Evolutionary conservation across 2,329 filamentous ascomycete genomes (phyloP), one percentile per base, ranked within the genome.

Genomic region (Aciculosporium take): DNA sequence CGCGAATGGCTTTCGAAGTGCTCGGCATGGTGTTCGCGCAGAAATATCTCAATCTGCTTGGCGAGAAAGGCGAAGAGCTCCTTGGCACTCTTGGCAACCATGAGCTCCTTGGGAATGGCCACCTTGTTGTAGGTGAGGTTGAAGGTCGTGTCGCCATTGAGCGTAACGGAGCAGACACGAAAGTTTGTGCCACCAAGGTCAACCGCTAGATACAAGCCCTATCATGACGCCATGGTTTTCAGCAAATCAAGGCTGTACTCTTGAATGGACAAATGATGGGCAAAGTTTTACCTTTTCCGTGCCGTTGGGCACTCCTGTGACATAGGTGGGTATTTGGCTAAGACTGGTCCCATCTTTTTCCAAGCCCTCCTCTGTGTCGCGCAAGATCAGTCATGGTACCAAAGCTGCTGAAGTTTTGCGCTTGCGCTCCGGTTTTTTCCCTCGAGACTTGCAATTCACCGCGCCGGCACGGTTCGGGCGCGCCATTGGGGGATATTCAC

Each of bases 121-220:
- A 93, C 83, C 66, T 96, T 96, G 64, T 78, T 85, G 67, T 86
- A 93, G 40, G 83, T 93, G 53, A 96, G 76, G 62, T 84, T 85
- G 69, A 95, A 96, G 43, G 87, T 95, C 53, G 82, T 88, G 66
- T 96, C 86, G 56, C 91, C 91, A 58, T 94, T 88, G 46, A 98
- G 72, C 52, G 84, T 76, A 55, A 98, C 83, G 33, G 89, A 95
- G 68, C 91, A 98, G 55, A 98, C 91, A 53, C 91, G 83, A 65
- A 96, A 94, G 67, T 98, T 98, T 49, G 91, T 98, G 53, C 91
- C 91, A 47, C 91, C 91, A n/a, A 98, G 74, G 57, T 98, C 91
- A 49, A 98, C 88, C 30, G 91, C 89, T 57, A 98, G 79, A 65
- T 95, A 98, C 30, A 95, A 71, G 37, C 91, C 91, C 86, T 93